Evolutionary conservation across 2,329 filamentous ascomycete genomes (phyloP).

Genomic region (Cladosporium phlei): DNA sequence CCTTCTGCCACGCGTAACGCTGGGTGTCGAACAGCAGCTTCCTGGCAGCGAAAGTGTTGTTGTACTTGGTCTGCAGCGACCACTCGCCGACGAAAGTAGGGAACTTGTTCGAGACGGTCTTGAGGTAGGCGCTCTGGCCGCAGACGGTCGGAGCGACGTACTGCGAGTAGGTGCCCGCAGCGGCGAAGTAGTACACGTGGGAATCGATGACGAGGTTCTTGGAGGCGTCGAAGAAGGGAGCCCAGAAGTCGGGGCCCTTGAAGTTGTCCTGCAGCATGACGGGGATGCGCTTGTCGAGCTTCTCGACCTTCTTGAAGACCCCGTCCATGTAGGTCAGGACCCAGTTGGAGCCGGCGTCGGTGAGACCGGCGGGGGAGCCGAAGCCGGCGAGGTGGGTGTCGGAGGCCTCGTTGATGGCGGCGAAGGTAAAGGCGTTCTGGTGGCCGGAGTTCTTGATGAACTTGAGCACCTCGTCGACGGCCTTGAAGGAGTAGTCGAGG

Average conservation of each 20-base stretch:
- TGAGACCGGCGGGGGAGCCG: constrained; percentile 29
- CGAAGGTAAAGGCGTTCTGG: constrained; percentile 32
- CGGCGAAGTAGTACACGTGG: constrained; percentile 32
- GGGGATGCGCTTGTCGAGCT: constrained; percentile 28
- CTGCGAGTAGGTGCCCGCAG: constrained; percentile 22
- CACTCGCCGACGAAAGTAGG: constrained; percentile 35
- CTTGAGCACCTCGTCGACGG: constrained; percentile 30
- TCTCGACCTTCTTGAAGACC: constrained; percentile 23
- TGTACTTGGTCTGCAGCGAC: constrained; percentile 30
- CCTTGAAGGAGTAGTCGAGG: constrained; percentile 31
- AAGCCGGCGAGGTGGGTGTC: constrained; percentile 34
- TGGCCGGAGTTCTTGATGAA: constrained; percentile 31
- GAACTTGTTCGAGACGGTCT: constrained; percentile 24
- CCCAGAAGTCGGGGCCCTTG: constrained; percentile 27
- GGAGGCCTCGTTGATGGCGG: constrained; percentile 36
- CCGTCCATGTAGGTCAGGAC: constrained; percentile 33
- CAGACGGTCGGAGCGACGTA: constrained; percentile 28
- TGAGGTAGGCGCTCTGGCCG: constrained; percentile 22
- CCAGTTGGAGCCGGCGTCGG: constrained; percentile 29
- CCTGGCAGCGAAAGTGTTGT: constrained; percentile 30
- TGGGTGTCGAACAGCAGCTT: constrained; percentile 31
- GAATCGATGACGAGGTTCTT: constrained; percentile 31
- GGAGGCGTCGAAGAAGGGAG: constrained; percentile 22
- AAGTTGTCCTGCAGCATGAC: constrained; percentile 34
- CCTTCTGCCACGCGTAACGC: constrained; percentile 32